Evolutionary conservation across 192 early-diverging fungal genomes (phyloP).

Genomic region (Dissophora ornata): DNA sequence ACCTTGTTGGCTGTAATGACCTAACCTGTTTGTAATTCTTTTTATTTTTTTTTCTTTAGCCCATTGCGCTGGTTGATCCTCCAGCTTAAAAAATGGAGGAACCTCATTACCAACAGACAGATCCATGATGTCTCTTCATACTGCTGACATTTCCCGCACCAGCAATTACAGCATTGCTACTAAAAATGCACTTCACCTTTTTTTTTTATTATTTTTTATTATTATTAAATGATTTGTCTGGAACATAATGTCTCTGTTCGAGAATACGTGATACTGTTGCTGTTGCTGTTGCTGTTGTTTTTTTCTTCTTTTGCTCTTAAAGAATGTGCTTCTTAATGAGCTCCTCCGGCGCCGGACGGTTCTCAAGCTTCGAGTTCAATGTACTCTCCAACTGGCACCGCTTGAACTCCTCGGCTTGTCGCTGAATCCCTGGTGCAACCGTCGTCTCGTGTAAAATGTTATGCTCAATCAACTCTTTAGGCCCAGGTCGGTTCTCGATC

Average conservation of each 20-base stretch:
- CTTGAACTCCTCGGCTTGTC: slow-evolving; percentile 54
- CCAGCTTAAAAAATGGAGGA: background rate
- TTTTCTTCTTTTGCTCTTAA: no score
- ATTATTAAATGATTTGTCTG: no score
- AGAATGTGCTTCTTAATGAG: slow-evolving; percentile 27
- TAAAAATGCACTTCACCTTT: no score
- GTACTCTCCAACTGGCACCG: slow-evolving; percentile 46
- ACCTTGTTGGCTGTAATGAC: no score
- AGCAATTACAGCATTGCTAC: no score
- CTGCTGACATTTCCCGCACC: no score
- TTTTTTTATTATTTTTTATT: no score
- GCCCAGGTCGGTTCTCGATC: slow-evolving; percentile 63
- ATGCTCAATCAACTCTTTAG: slow-evolving; percentile 61
- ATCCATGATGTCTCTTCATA: no score
- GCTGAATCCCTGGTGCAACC: slow-evolving; percentile 61
- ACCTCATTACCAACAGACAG: no score
- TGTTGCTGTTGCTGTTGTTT: no score
- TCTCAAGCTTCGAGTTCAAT: slow-evolving; percentile 53
- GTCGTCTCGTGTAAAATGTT: slow-evolving; percentile 61
- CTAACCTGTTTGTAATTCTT: background rate
- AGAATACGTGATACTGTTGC: no score
- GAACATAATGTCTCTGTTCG: no score
- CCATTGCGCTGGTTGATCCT: background rate
- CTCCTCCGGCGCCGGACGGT: slow-evolving; percentile 49
- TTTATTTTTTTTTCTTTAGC: background rate